A percentile compares a stretch with the other conserved stretches of the same genome.
phyloP scores from a whole-genome alignment of 495 filamentous ascomycete genomes.

The Xylaria grammica region DNA sequence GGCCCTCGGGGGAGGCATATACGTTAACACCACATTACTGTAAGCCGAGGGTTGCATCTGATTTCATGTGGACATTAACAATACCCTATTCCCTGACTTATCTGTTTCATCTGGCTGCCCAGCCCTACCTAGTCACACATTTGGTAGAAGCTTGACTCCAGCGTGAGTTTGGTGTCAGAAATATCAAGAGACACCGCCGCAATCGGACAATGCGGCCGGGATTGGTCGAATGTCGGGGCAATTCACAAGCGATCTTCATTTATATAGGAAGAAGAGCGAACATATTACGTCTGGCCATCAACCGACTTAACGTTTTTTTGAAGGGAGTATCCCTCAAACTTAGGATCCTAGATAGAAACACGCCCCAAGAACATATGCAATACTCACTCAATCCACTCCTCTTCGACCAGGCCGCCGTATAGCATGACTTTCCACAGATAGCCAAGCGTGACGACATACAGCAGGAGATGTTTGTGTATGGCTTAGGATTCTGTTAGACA shows the following conservation, averaged over 20 bases:
- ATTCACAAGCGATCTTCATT: background rate
- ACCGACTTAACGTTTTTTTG: too few relatives aligned
- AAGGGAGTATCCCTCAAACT: too few relatives aligned
- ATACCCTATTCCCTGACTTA: slow-evolving; percentile 8
- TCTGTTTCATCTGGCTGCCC: slow-evolving; percentile 2
- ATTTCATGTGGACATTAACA: slow-evolving; percentile 16
- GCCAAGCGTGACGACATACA: too few relatives aligned
- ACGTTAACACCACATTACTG: slow-evolving; percentile 4
- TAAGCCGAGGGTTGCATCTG: slow-evolving; percentile 1
- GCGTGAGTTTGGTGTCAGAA: background rate
- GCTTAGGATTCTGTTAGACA: too few relatives aligned
- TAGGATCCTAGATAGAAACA: too few relatives aligned
- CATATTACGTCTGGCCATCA: too few relatives aligned
- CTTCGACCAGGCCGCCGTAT: too few relatives aligned
- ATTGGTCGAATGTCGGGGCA: background rate
- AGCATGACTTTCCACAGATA: too few relatives aligned
- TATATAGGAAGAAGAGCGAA: background rate
- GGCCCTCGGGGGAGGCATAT: background rate
- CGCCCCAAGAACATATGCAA: too few relatives aligned
- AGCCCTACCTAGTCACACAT: slow-evolving; percentile 1
- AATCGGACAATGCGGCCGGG: background rate
- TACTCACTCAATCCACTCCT: too few relatives aligned
- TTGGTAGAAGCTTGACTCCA: slow-evolving; percentile 1
- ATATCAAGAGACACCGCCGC: background rate
- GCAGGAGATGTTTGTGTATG: too few relatives aligned